Percentiles rank a stretch among this genome's conserved stretches.
These are phyloP conservation scores for Arthromyces matolae DNA, from an alignment of 768 basidiomycete species.

Conservation along the genomic window DNA sequence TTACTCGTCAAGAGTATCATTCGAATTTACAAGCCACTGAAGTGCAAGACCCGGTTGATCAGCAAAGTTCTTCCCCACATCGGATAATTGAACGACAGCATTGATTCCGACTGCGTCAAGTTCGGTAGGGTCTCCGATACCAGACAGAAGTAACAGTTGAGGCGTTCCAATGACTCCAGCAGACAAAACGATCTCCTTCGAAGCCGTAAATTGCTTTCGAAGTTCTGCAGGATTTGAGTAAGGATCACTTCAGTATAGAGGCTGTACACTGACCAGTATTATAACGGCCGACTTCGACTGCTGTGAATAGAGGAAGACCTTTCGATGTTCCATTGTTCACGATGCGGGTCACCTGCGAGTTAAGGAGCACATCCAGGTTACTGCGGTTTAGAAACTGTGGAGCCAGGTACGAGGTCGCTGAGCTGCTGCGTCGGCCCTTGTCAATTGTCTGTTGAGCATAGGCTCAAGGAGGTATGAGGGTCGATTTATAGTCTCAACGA, in stretches of 20 bases:
- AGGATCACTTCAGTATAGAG: neutral
- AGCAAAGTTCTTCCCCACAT: conserved; percentile 1
- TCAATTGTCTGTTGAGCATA: too few relatives aligned
- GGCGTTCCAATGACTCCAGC: too few relatives aligned
- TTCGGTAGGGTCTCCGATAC: neutral
- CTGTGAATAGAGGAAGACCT: neutral
- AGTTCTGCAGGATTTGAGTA: neutral
- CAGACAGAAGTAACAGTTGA: too few relatives aligned
- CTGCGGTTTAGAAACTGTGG: neutral
- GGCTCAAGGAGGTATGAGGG: too few relatives aligned
- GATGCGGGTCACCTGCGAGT: neutral
- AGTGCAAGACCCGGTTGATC: neutral
- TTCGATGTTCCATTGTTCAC: neutral
- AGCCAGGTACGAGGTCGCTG: too few relatives aligned
- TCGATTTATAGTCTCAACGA: too few relatives aligned
- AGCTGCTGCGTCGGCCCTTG: too few relatives aligned
- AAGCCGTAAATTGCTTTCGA: neutral
- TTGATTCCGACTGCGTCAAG: neutral
- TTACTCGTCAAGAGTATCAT: conserved; percentile 2
- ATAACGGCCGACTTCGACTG: neutral
- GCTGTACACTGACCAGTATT: neutral
- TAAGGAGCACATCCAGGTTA: neutral
- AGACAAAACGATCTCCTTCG: too few relatives aligned
- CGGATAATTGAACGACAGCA: neutral
- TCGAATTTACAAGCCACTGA: neutral